phyloP scores from a whole-genome alignment of 371 early-diverging fungal species.

The Mucor plumbeus region DNA sequence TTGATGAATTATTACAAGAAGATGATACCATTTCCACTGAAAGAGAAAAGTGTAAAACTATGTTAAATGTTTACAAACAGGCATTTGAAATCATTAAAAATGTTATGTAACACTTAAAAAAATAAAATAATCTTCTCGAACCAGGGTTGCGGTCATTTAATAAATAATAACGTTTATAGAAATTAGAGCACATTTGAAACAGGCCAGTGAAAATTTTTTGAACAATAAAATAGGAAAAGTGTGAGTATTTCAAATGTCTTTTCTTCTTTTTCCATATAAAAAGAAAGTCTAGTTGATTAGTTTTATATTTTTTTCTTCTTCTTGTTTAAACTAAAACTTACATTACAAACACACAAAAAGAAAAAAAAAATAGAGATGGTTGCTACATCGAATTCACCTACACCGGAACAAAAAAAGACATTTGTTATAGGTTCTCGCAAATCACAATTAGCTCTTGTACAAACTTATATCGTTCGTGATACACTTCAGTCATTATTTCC shows the following conservation, averaged over 20 bases:
- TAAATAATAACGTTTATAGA: background rate
- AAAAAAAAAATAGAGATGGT: constrained; percentile 8
- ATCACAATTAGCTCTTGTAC: constrained; percentile 91
- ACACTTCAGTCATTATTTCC: constrained; percentile 57
- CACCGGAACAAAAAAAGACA: constrained; percentile 11
- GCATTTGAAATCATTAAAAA: constrained; percentile 84
- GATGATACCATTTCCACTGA: constrained; percentile 81
- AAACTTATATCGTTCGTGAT: constrained; percentile 76
- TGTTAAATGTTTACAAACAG: constrained; percentile 84
- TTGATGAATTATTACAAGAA: constrained; percentile 81
- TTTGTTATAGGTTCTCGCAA: constrained; percentile 78
- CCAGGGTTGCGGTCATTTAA: constrained; percentile 3
- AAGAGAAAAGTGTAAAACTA: constrained; percentile 79
- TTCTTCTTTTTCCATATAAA: background rate
- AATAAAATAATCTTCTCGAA: constrained; percentile 2
- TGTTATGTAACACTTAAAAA: constrained; percentile 54
- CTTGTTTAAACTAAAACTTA: background rate
- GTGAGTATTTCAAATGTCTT: background rate
- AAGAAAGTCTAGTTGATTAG: background rate
- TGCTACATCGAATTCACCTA: background rate
- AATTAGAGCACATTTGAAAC: background rate
- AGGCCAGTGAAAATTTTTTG: constrained; percentile 8
- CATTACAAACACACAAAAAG: background rate
- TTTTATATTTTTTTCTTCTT: background rate
- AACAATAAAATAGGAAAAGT: background rate